Conservation (phyloP, 768 basidiomycete species). For the Paxillus ammoniavirescens region DNA sequence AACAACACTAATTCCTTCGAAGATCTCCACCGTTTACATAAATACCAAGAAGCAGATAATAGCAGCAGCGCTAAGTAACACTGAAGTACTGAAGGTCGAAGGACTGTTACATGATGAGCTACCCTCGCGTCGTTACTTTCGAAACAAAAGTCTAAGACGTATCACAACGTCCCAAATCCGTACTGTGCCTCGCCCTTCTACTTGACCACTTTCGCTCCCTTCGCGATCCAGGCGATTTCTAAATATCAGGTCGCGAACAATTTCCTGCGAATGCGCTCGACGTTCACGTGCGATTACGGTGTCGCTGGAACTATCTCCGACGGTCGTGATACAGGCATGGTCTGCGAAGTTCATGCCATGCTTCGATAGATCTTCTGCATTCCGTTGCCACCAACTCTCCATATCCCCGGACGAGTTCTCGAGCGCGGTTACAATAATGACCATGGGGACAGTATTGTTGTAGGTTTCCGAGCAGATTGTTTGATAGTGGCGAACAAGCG, state of each 20-base stretch:
- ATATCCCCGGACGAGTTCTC: constrained; percentile 33
- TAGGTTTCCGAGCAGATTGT: constrained; percentile 32
- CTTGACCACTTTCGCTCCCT: background rate
- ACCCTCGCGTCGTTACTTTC: background rate
- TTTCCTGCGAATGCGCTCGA: constrained; percentile 22
- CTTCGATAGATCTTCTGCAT: constrained; percentile 15
- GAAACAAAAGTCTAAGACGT: constrained; percentile 9
- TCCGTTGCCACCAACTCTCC: constrained; percentile 36
- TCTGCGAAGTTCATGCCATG: constrained; percentile 27
- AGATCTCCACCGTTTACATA: too few relatives aligned
- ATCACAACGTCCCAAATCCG: constrained; percentile 14
- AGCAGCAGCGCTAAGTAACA: too few relatives aligned
- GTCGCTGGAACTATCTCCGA: constrained; percentile 22
- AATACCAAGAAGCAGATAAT: too few relatives aligned
- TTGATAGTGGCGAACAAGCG: constrained; percentile 37
- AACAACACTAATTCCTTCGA: too few relatives aligned
- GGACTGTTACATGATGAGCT: too few relatives aligned
- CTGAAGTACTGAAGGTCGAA: too few relatives aligned
- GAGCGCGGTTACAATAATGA: constrained; percentile 40
- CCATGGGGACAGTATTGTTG: constrained; percentile 31
- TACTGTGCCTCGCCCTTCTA: constrained; percentile 3
- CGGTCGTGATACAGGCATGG: constrained; percentile 34
- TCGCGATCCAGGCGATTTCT: constrained; percentile 14
- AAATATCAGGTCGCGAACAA: constrained; percentile 23
- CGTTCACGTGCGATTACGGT: constrained; percentile 10